Conservation (phyloP, 2,329 filamentous ascomycete species). For the Fusarium sp. region DNA sequence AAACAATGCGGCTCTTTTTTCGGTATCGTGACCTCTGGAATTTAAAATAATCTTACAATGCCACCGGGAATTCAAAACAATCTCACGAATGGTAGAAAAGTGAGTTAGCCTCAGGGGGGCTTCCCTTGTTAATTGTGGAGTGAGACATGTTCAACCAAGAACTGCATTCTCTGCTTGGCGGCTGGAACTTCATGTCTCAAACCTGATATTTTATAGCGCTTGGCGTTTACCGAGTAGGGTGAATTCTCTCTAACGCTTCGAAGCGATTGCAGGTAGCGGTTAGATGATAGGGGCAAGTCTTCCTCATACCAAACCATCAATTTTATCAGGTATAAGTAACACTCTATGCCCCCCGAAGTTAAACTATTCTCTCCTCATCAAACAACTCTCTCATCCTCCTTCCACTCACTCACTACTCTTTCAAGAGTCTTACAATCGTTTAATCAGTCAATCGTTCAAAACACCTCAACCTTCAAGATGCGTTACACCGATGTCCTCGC, state of each 20-base stretch:
- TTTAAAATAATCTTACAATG: background rate
- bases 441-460: constrained; percentile 37
- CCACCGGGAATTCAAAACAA: background rate
- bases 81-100: background rate
- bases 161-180: background rate
- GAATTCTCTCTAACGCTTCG: background rate
- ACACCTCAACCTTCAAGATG: constrained; percentile 43
- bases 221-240: no score
- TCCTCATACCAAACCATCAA: background rate
- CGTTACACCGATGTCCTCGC: constrained; percentile 47
- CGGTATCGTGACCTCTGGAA: background rate
- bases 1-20: background rate
- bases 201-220: background rate
- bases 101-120: background rate
- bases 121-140: constrained; percentile 1
- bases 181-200: constrained; percentile 4
- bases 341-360: constrained; percentile 12
- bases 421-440: constrained; percentile 45
- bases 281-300: background rate
- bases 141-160: background rate
- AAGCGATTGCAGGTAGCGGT: background rate
- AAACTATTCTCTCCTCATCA: constrained; percentile 33
- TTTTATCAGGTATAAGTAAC: constrained; percentile 43
- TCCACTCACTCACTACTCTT: constrained; percentile 46
- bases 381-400: constrained; percentile 42